These are phyloP conservation scores for Aspergillus ibericus DNA, from an alignment of 2,329 filamentous ascomycete genomes.

Conservation along the genomic window DNA sequence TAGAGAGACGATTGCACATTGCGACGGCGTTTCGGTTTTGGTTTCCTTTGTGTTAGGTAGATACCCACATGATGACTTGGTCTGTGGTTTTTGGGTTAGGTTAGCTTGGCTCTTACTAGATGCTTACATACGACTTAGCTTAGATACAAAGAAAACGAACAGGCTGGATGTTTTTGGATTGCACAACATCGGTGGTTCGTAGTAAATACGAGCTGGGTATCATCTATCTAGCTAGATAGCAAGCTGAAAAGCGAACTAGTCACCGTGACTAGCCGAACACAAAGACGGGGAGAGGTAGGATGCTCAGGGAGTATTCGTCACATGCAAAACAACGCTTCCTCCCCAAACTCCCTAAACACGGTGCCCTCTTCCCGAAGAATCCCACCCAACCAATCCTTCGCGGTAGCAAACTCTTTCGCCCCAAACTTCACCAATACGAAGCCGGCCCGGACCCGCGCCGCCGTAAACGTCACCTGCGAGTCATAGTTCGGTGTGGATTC, in stretches of 20 bases:
- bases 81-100: not conserved
- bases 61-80: not conserved
- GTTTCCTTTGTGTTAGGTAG: not conserved
- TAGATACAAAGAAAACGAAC: too few relatives aligned
- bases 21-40: not conserved
- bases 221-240: not conserved
- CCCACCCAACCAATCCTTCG: constrained; percentile 72
- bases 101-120: not conserved
- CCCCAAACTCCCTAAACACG: constrained; percentile 70
- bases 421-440: constrained; percentile 93
- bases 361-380: constrained; percentile 76
- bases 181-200: not conserved
- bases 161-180: not conserved
- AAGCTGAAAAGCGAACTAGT: not conserved
- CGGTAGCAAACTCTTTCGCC: constrained; percentile 76
- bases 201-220: not conserved
- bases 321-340: constrained; percentile 76
- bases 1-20: too few relatives aligned
- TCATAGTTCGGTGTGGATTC: constrained; percentile 41
- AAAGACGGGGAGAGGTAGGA: too few relatives aligned
- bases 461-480: constrained; percentile 72
- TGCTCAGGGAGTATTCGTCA: too few relatives aligned
- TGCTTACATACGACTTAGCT: too few relatives aligned
- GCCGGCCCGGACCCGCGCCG: constrained; percentile 69
- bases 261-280: not conserved